Base-by-base conservation (phyloP, 345 rosid species). In the Linum usitatissimum region DNA sequence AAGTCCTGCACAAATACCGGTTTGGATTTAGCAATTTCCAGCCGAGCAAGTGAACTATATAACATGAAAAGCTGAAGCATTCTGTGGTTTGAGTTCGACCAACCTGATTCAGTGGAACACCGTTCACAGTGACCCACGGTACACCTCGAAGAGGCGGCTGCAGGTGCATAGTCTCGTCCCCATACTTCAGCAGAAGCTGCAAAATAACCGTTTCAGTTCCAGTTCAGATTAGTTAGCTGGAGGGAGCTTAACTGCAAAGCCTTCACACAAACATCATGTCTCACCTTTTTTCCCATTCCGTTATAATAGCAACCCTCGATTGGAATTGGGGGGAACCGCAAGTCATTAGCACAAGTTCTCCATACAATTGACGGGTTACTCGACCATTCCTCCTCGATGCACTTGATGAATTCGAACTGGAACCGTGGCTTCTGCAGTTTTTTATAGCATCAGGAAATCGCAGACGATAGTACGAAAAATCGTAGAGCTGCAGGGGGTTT, bases 81-180 rank as follows among this genome's bases (percentile, higher is more conserved):
- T 55, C 30, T 8, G 59, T 20, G 59, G 28, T 28, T 10, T 19
- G 6, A 30, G 28, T 12, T 10, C 18, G 30, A 9, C 59, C 14
- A 55, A 55, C 59, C 59, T 55, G 30, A 20, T 6, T 12, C 30
- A 55, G 59, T 1, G 59, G 59, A 10, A 6, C 8, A 1, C 30
- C 59, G 14, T 55, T 55, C 20, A 55, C 59, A 5, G 30, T 28
- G 1, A 55, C 59, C 59, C 59, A 55, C 23, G 59, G 59, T 55
- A 55, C 59, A 5, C 23, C 23, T 55, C 59, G 3, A 28, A 6
- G 30, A n/a, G 59, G 59, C 13, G 28, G 59, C 9, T 55, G 19
- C 12, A 55, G 59, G 14, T 19, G 30, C 20, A 19, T 18, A 55
- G 59, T 55, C 14, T 55, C 59, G 30, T 20, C 21, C 4, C 30